Evolutionary conservation across 2,329 filamentous ascomycete genomes (phyloP).

Genomic region (Alternaria sp.): DNA sequence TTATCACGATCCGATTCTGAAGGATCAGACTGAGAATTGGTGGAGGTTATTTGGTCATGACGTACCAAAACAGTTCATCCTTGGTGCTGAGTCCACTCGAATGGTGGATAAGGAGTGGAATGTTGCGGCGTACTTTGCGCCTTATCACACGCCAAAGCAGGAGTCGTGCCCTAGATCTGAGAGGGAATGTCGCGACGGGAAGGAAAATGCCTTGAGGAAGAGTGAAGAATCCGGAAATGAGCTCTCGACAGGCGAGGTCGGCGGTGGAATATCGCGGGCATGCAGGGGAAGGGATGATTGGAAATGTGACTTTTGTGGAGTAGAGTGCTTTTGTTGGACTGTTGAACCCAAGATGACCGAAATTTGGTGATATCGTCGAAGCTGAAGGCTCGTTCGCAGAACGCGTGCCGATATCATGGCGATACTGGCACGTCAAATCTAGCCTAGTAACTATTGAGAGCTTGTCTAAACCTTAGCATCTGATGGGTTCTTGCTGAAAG

Average conservation of each 20-base stretch:
- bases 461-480: no score
- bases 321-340: constrained; percentile 28
- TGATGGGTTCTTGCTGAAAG: no score
- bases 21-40: neutral
- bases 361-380: neutral
- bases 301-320: constrained; percentile 29
- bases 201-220: neutral
- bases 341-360: neutral
- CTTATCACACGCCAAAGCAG: neutral
- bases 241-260: accelerated
- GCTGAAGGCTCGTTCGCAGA: neutral
- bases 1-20: neutral
- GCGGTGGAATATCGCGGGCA: neutral
- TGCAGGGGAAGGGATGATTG: constrained; percentile 19
- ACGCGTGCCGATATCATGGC: neutral
- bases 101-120: neutral
- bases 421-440: neutral
- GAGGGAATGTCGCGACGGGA: no score
- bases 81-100: neutral
- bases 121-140: constrained; percentile 4
- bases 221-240: accelerated
- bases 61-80: neutral
- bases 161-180: neutral
- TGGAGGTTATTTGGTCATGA: neutral
- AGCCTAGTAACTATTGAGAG: no score